A percentile compares a stretch with the other conserved stretches of the same genome.
phyloP scores from a whole-genome alignment of 345 rosid species.

The Mallotus nudiflorus region DNA sequence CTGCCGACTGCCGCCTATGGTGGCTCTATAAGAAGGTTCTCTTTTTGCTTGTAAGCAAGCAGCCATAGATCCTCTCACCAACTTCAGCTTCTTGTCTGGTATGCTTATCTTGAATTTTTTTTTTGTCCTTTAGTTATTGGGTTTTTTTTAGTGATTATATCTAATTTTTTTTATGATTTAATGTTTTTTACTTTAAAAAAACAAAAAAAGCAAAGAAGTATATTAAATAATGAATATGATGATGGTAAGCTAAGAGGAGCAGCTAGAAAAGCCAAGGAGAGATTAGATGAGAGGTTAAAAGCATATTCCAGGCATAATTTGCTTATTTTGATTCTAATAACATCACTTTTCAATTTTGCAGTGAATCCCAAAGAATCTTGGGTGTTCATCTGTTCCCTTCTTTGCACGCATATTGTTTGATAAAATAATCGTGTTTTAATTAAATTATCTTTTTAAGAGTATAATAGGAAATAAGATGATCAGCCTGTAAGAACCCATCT shows the following conservation, averaged over 20 bases:
- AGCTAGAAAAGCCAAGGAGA: conserved; percentile 82
- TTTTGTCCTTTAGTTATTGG: conserved; percentile 13
- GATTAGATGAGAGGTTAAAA: conserved; percentile 65
- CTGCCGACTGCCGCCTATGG: conserved; percentile 25
- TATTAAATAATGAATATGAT: conserved; percentile 26
- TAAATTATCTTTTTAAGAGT: not conserved
- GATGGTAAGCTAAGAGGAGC: conserved; percentile 60
- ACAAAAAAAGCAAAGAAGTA: conserved; percentile 40
- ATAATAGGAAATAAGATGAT: too few relatives aligned
- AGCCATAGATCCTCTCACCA: conserved; percentile 44
- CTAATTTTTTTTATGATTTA: not conserved
- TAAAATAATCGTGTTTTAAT: not conserved
- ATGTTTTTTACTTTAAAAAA: not conserved
- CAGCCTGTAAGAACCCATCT: not conserved
- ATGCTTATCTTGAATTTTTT: not conserved
- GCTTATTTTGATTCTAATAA: not conserved
- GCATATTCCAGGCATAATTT: too few relatives aligned
- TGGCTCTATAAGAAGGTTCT: conserved; percentile 45
- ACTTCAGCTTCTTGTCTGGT: conserved; percentile 37
- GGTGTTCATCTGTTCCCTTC: not conserved
- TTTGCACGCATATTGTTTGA: conserved; percentile 2
- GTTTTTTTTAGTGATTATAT: too few relatives aligned
- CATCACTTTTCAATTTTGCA: too few relatives aligned
- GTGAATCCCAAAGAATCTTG: not conserved
- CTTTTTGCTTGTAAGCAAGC: conserved; percentile 62